Conservation (phyloP, 2,329 filamentous ascomycete genomes). For the Malbranchea zuffiana region DNA sequence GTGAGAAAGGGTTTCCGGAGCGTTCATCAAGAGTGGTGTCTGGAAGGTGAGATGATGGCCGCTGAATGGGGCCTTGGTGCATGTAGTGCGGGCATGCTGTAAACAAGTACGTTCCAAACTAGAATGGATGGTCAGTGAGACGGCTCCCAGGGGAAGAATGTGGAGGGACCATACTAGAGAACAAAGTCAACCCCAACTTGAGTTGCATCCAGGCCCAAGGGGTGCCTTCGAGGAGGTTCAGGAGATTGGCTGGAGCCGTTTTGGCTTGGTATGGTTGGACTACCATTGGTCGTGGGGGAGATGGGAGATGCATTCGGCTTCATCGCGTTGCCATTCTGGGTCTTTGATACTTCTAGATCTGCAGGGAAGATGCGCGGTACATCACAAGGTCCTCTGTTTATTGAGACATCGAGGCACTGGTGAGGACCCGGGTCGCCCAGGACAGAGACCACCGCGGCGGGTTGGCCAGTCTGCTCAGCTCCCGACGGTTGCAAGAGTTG, state of each 20-base stretch:
- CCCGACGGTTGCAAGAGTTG: background rate
- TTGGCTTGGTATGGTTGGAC: constrained; percentile 2
- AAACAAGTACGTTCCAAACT: constrained; percentile 23
- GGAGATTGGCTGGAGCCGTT: constrained; percentile 3
- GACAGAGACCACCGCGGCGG: constrained; percentile 14
- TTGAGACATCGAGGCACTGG: constrained; percentile 15
- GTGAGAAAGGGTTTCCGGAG: constrained; percentile 15
- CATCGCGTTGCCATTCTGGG: too few species aligned
- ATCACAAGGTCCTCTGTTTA: constrained; percentile 4
- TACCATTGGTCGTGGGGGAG: constrained; percentile 1
- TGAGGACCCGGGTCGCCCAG: constrained; percentile 13
- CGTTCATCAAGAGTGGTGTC: constrained; percentile 19
- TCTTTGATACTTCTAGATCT: constrained; percentile 8
- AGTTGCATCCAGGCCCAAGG: constrained; percentile 20
- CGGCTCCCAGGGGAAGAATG: background rate
- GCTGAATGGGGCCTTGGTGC: constrained; percentile 12
- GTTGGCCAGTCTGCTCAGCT: background rate
- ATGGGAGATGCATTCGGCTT: constrained; percentile 1
- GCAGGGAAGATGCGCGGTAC: constrained; percentile 11
- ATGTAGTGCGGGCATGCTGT: constrained; percentile 13
- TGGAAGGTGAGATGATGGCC: constrained; percentile 23
- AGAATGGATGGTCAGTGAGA: background rate
- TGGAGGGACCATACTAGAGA: constrained; percentile 16
- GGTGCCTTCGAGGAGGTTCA: constrained; percentile 13
- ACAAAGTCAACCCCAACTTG: constrained; percentile 26